phyloP scores from a whole-genome alignment of 2,329 filamentous ascomycete genomes.

The Pseudohalonectria lignicola region DNA sequence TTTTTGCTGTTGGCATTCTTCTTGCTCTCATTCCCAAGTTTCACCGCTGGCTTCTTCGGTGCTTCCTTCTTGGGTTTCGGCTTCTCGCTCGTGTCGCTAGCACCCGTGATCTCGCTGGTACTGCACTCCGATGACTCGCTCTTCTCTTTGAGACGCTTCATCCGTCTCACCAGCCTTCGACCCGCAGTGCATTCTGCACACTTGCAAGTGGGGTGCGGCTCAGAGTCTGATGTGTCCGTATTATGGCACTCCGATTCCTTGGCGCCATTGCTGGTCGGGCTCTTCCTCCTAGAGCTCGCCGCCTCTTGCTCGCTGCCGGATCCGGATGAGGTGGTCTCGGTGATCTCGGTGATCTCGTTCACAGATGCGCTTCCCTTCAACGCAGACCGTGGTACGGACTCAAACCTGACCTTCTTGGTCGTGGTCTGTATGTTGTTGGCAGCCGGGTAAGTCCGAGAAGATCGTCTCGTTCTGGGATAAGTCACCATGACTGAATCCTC shows the following conservation, averaged over 20 bases:
- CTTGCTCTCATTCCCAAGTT: too few species aligned
- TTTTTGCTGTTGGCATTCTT: slow-evolving; percentile 2
- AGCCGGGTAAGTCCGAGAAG: too few species aligned
- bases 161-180: slow-evolving; percentile 13
- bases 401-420: slow-evolving; percentile 33
- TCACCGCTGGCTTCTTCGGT: too few species aligned
- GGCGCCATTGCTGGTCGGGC: slow-evolving; percentile 8
- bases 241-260: slow-evolving; percentile 5
- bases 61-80: slow-evolving; percentile 4
- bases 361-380: slow-evolving; percentile 17
- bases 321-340: slow-evolving; percentile 12
- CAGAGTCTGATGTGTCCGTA: slow-evolving; percentile 13
- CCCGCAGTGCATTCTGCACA: slow-evolving; percentile 19
- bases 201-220: slow-evolving; percentile 23
- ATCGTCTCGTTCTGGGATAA: slow-evolving; percentile 25
- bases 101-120: slow-evolving; percentile 4
- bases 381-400: slow-evolving; percentile 21
- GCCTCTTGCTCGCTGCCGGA: slow-evolving; percentile 4
- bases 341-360: slow-evolving; percentile 6
- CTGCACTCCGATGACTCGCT: slow-evolving; percentile 4
- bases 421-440: too few species aligned
- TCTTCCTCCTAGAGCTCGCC: slow-evolving; percentile 7
- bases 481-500: slow-evolving; percentile 36
- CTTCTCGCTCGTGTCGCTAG: slow-evolving; percentile 5
- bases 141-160: slow-evolving; percentile 4